Conservation (phyloP, 1,284 basidiomycete species). For the Apiotrichum sp. region DNA sequence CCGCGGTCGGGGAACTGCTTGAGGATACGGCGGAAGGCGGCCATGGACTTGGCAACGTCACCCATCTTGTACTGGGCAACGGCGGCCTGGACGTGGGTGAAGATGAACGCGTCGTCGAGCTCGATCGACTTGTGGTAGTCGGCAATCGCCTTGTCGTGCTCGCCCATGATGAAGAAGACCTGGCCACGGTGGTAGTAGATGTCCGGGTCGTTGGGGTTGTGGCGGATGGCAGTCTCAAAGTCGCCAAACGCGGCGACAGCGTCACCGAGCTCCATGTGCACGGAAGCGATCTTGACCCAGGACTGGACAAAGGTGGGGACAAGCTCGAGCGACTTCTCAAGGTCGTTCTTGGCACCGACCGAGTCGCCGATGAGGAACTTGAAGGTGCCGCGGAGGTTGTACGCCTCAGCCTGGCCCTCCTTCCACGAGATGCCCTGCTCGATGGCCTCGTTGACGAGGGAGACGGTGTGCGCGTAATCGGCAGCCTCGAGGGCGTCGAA, state of each 20-base stretch:
- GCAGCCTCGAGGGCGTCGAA: conserved; percentile 76
- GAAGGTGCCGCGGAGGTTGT: conserved; percentile 94
- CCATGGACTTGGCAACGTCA: conserved; percentile 73
- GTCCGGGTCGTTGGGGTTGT: conserved; percentile 82
- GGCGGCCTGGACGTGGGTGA: conserved; percentile 75
- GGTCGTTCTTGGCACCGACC: conserved; percentile 74
- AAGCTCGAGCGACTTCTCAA: conserved; percentile 70
- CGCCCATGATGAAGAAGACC: conserved; percentile 93
- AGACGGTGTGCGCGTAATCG: conserved; percentile 79
- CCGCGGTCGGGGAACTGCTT: conserved; percentile 72
- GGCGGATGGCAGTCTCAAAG: conserved; percentile 82
- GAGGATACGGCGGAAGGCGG: conserved; percentile 77
- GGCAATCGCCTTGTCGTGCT: conserved; percentile 76
- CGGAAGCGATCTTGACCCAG: conserved; percentile 94
- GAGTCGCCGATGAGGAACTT: conserved; percentile 90
- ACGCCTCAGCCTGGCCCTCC: conserved; percentile 72
- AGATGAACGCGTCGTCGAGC: conserved; percentile 59
- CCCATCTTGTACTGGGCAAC: conserved; percentile 92
- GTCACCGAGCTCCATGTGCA: conserved; percentile 90
- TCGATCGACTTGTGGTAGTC: conserved; percentile 86
- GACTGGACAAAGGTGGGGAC: conserved; percentile 76
- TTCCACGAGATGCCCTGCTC: conserved; percentile 79
- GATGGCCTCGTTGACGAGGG: conserved; percentile 76
- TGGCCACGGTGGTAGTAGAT: conserved; percentile 99
- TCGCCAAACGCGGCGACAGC: conserved; percentile 76